Evolutionary conservation across 2,329 filamentous ascomycete genomes (phyloP).

Genomic region (Apiospora pterosperma): DNA sequence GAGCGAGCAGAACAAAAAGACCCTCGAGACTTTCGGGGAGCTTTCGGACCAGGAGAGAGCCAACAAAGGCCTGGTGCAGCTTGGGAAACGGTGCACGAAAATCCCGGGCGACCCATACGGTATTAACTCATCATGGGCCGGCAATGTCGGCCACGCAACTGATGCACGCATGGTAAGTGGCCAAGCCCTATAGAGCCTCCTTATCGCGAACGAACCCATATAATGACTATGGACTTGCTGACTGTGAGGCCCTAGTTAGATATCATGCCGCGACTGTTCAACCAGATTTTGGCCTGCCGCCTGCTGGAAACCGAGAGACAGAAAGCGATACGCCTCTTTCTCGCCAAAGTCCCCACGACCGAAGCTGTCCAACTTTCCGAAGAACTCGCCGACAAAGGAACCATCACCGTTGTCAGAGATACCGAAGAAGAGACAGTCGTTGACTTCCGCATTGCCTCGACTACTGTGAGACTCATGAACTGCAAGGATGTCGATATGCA

Average conservation of each 20-base stretch:
- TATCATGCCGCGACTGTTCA: background rate
- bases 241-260: background rate
- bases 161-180: constrained; percentile 8
- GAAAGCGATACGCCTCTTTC: background rate
- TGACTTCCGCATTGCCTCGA: background rate
- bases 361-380: background rate
- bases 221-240: too few relatives aligned
- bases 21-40: constrained; percentile 3
- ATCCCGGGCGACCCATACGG: constrained; percentile 10
- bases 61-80: constrained; percentile 2
- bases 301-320: background rate
- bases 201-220: background rate
- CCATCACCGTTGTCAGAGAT: background rate
- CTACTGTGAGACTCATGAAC: background rate
- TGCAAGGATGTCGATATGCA: background rate
- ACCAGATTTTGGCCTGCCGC: background rate
- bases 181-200: background rate
- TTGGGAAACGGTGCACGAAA: constrained; percentile 3
- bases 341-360: background rate
- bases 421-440: background rate
- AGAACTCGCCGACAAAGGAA: background rate
- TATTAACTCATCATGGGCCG: constrained; percentile 9
- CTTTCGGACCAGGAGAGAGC: constrained; percentile 1
- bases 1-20: background rate
- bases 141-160: constrained; percentile 9